phyloP scores from a whole-genome alignment of 1,139 yeast species.

The Kurtzmaniella quercitrusa region DNA sequence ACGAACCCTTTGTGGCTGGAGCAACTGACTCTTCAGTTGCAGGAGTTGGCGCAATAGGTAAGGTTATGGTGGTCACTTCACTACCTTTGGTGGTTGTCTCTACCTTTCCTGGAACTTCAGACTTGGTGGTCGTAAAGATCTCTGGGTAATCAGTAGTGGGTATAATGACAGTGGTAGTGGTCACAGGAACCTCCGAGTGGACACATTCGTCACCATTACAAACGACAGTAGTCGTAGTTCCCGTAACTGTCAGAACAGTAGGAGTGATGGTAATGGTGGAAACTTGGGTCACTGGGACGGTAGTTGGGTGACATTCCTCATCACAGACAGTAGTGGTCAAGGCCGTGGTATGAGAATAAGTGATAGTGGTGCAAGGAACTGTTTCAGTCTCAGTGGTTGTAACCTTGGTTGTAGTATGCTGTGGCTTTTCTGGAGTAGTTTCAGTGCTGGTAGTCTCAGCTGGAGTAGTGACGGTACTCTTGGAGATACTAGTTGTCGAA shows the following conservation, averaged over 20 bases:
- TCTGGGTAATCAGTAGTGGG: constrained; percentile 6
- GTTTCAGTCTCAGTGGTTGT: neutral
- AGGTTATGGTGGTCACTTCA: neutral
- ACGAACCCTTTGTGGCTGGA: constrained; percentile 11
- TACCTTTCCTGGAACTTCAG: constrained; percentile 5
- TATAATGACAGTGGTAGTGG: constrained; percentile 11
- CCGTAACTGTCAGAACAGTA: constrained; percentile 7
- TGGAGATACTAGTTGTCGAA: neutral
- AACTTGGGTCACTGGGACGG: neutral
- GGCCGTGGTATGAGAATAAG: neutral
- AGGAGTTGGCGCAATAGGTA: constrained; percentile 7
- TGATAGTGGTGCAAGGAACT: neutral
- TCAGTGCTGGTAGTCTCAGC: constrained; percentile 5
- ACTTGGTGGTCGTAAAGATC: constrained; percentile 1
- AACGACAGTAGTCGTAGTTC: constrained; percentile 7
- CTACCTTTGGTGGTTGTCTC: neutral
- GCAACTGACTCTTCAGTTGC: constrained; percentile 7
- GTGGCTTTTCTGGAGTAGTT: too few species aligned
- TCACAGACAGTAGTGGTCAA: neutral
- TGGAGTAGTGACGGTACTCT: constrained; percentile 1
- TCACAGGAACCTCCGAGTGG: constrained; percentile 13
- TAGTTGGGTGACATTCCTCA: neutral
- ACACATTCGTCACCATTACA: constrained; percentile 8
- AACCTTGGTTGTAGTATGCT: neutral
- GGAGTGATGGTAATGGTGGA: constrained; percentile 6